Percentiles rank a stretch among this genome's conserved stretches.
Conservation (phyloP, 176 grass and related monocot species). For the Oryza glumipatula region DNA sequence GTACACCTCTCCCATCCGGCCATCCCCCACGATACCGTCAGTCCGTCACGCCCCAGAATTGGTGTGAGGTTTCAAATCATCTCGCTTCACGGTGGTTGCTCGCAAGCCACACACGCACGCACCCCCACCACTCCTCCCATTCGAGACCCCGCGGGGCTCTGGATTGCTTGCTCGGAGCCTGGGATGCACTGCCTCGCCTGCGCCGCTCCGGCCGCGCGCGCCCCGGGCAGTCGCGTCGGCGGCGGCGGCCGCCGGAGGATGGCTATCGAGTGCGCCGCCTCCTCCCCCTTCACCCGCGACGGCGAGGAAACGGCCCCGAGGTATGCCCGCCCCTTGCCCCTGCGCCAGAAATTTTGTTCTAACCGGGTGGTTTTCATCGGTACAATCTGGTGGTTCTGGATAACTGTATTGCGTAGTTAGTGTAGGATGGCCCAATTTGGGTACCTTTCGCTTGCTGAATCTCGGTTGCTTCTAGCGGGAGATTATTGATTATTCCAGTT, state of each 20-base stretch:
- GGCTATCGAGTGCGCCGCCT: conserved; percentile 34
- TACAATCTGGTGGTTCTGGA: neutral
- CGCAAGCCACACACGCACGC: conserved; percentile 14
- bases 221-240: conserved; percentile 31
- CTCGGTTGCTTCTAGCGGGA: neutral
- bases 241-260: conserved; percentile 41
- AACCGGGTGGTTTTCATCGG: neutral
- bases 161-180: conserved; percentile 20
- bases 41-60: neutral
- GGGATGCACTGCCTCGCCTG: conserved; percentile 52
- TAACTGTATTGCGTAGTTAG: neutral
- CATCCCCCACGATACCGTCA: too few species aligned
- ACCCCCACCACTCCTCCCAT: neutral
- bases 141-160: neutral
- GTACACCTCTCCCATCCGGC: too few species aligned
- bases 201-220: conserved; percentile 31
- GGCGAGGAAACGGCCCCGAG: conserved; percentile 35
- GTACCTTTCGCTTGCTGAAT: neutral
- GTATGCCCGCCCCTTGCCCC: neutral
- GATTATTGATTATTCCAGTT: neutral
- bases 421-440: neutral
- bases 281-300: conserved; percentile 38
- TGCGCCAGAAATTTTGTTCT: neutral
- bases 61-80: neutral
- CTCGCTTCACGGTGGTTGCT: neutral